Base-by-base conservation (phyloP, 495 filamentous ascomycete species). In the Daldinia concentrica region DNA sequence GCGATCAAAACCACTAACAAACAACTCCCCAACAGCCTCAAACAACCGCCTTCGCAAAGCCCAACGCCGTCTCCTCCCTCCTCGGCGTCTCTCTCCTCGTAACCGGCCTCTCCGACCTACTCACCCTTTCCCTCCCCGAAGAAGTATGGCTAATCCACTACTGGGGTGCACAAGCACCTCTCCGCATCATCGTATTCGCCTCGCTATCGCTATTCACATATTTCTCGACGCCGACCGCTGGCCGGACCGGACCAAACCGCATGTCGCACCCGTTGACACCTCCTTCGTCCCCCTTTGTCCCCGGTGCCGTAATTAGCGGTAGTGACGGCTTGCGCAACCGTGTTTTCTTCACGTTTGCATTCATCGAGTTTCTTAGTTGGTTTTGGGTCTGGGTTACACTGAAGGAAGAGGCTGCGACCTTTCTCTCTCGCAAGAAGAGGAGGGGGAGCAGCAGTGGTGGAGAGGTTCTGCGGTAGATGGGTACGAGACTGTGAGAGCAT, bases 361-460 rank as follows among this genome's bases (percentile, higher is more conserved):
- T 96, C 76, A 77, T 95, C 80, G 93, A 97, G 83, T 90, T 93
- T 80, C 82, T 93, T 74, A 85, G 87, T 59, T 97, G 93, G 93
- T 92, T 96, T 77, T 97, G 93, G 92, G 90, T 92, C 26, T 85
- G 80, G 79, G 80, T 86, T 22, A 88, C 83, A 43, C 71, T 89
- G 69, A 81, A 82, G 62, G 84, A 87, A 69, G 84, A 87, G 79
- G 71, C 79, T 43, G 73, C 69, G 22, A 82, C 79, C 15, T 59
- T 83, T n/a, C 30, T 77, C 17, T 69, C 74, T 1, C 76, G 76
- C 52, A 79, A 79, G 74, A 73, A 74, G 58, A 73, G 77, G 64
- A 71, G 74, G 30, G 69, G 79, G 50, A 76, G 74, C 27, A 59
- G n/a, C 17, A 73, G 34, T 50, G 72, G 54, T 14, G 57, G 57